Evolutionary conservation across 75 land plant species (phyloP), one percentile per base, ranked within the genome.

Genomic region (Pinus taeda): DNA sequence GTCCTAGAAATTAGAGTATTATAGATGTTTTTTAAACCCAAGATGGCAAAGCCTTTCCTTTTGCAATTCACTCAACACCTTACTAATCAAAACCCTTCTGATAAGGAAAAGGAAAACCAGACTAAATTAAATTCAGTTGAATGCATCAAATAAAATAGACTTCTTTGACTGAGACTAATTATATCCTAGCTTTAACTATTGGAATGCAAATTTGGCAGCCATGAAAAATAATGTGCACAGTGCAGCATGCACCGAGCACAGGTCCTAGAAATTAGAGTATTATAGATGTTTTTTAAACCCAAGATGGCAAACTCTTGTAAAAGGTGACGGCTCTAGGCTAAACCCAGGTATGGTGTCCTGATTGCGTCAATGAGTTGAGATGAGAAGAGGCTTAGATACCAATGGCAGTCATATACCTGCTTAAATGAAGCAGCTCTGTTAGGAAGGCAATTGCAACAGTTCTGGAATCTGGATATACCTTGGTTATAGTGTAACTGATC

Each of bases 401-500:
- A 67, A n/a, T 8, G 36, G 2, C 42, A 39, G 42, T 39, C 39
- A 63, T 24, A 70, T 15, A 90, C 92, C 89, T 90, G 79, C 79
- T 79, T 26, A 83, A 74, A 79, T 83, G 85, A 60, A 87, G 83
- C 13, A 90, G 76, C 60, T 90, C 89, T 9, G 59, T 59, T 73
- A 87, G 76, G 71, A 90, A 74, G 49, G 75, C 37, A 20, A 83
- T 78, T 6, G 75, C 81, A 76, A 71, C 77, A 62, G 61, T 75
- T 77, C 85, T 84, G 57, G 82, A 58, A n/a, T n/a, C n/a, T n/a
- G n/a, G n/a, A n/a, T 61, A 59, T 76, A 24, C 61, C 75, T 61
- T 84, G 80, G 75, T 85, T 76, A 61, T 70, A 78, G 65, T 79
- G 89, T 15, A 90, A 81, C 22, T 87, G 74, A n/a, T 87, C 75